Evolutionary conservation across 495 filamentous ascomycete species (phyloP), one percentile per base, ranked within the genome.

Genomic region (Lichina pygmaea): DNA sequence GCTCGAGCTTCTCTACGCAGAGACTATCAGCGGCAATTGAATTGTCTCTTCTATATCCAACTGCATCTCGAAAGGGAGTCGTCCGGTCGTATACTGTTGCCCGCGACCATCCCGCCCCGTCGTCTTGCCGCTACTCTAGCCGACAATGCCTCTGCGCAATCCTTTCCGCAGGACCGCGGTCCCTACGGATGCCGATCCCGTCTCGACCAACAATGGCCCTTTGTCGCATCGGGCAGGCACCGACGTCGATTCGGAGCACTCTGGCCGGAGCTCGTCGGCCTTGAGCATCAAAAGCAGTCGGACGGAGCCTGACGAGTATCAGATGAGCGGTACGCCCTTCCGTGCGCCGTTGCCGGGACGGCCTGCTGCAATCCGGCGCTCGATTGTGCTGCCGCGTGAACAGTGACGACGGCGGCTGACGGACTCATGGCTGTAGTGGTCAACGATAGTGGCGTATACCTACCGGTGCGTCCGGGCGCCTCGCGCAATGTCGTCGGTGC

Each of bases 361-460:
- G 24, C 24, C 24, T 1, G 24, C 24, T 24, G 1, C 24, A 4
- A 24, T 24, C 24, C 4, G 24, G 24, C 24, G 24, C 24, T 4
- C 24, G 24, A 24, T 24, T 1, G 24, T 24, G 24, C 24, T 24
- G 24, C 24, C 24, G 24, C 24, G 24, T 24, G 4, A 24, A 24
- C 2, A 4, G 2, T 24, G 24, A 24, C 13, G 24, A 24, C 13
- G 30, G 39, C 16, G 42, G 11, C 13, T 36, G n/a, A 44, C 50
- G 55, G 15, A 49, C 43, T 54, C 41, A 53, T 51, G 38, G 45
- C 36, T 41, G 11, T 56, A 97, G 89, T 94, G 36, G 86, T 97
- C 56, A 89, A 93, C 60, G 86, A 89, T 58, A 86, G 82, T 61
- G 89, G 89, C 41, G 81, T 93, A 45, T 97, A 93, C 62, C 77